Evolutionary conservation across 2,329 filamentous ascomycete genomes (phyloP).

Genomic region (Colletotrichum sojae): DNA sequence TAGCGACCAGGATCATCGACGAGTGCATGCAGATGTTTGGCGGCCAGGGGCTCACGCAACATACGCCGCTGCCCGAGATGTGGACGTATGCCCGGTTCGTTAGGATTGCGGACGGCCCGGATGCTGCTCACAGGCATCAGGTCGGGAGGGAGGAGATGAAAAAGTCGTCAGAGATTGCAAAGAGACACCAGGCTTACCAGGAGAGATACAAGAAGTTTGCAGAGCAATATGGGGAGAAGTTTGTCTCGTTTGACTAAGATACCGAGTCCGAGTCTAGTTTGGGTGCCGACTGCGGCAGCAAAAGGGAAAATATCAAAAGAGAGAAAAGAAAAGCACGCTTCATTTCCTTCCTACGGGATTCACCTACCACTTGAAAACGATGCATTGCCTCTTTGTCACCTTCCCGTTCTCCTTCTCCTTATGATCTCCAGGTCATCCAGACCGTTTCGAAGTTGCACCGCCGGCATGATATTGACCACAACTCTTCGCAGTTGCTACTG

Average conservation of each 20-base stretch:
- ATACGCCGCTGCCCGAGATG: constrained; percentile 92
- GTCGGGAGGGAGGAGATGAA: constrained; percentile 86
- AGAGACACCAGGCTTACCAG: constrained; percentile 74
- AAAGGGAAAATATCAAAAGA: too few species aligned
- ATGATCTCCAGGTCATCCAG: constrained; percentile 56
- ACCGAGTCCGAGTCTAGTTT: too few species aligned
- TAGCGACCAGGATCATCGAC: constrained; percentile 91
- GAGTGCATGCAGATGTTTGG: constrained; percentile 94
- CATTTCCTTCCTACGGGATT: too few species aligned
- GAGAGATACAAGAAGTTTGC: constrained; percentile 76
- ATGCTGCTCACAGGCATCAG: constrained; percentile 92
- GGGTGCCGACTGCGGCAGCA: too few species aligned
- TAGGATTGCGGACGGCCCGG: constrained; percentile 91
- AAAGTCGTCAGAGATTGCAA: constrained; percentile 71
- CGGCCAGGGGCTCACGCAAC: constrained; percentile 91
- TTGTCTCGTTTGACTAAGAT: constrained; percentile 44
- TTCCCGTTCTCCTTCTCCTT: constrained; percentile 55
- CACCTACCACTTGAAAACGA: constrained; percentile 48
- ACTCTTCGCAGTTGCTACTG: constrained; percentile 45
- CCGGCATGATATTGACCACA: constrained; percentile 57
- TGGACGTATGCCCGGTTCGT: constrained; percentile 88
- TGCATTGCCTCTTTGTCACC: constrained; percentile 53
- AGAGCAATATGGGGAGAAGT: constrained; percentile 66
- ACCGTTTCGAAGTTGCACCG: constrained; percentile 53
- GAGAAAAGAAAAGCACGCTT: too few species aligned